Conservation (phyloP, 371 early-diverging fungal genomes). For the Lichtheimia corymbifera region DNA sequence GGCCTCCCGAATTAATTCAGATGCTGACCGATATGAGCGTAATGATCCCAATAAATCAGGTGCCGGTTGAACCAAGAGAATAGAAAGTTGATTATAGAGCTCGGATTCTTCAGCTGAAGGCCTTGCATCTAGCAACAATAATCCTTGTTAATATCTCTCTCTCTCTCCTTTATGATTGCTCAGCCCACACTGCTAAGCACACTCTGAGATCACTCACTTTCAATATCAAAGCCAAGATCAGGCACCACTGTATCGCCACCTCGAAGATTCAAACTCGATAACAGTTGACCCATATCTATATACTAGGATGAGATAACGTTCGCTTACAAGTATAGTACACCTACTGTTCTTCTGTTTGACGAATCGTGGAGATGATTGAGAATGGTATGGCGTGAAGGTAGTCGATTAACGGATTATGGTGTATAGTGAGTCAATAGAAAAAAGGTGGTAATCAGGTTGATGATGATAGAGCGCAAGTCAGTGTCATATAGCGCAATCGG, state of each 20-base stretch:
- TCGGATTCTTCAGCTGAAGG: constrained; percentile 54
- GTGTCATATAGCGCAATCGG: not conserved
- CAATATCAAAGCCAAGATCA: constrained; percentile 53
- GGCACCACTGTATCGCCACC: constrained; percentile 43
- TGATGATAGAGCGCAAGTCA: not conserved
- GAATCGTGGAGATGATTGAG: too few species aligned
- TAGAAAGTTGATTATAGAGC: constrained; percentile 48
- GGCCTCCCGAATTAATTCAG: constrained; percentile 60
- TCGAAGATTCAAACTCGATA: constrained; percentile 45
- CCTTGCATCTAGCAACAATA: constrained; percentile 43
- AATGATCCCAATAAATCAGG: constrained; percentile 50
- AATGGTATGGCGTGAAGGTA: not conserved
- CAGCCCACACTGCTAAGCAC: too few species aligned
- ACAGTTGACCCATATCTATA: constrained; percentile 38
- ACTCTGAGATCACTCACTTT: constrained; percentile 33
- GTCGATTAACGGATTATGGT: not conserved
- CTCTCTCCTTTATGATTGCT: not conserved
- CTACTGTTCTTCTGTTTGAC: too few species aligned
- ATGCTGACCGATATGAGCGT: constrained; percentile 49
- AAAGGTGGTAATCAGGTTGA: not conserved
- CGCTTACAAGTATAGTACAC: not conserved
- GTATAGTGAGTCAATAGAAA: not conserved
- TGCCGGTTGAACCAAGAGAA: constrained; percentile 48
- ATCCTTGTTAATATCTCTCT: constrained; percentile 1
- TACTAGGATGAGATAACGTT: not conserved